These are phyloP conservation scores for Ceratobasidium sp. DNA, from an alignment of 1,284 basidiomycete species.

Conservation along the genomic window DNA sequence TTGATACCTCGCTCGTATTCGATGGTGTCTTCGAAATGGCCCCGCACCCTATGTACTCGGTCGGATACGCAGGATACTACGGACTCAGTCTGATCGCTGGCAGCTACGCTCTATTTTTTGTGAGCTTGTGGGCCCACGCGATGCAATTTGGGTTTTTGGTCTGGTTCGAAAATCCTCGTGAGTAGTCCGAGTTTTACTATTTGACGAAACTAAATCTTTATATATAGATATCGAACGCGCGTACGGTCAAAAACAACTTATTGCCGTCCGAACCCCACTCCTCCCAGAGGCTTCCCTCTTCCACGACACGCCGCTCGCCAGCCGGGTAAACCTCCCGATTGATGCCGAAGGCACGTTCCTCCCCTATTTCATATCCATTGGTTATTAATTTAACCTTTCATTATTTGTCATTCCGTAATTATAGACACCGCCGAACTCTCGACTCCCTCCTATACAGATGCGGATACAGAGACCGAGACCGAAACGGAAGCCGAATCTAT, in stretches of 20 bases:
- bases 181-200: too few relatives aligned
- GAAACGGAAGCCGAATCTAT: slow-evolving; percentile 60
- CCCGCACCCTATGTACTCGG: slow-evolving; percentile 94
- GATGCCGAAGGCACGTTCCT: slow-evolving; percentile 29
- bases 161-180: slow-evolving; percentile 98
- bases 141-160: slow-evolving; percentile 96
- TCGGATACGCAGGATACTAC: slow-evolving; percentile 97
- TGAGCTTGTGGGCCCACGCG: slow-evolving; percentile 91
- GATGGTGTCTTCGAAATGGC: slow-evolving; percentile 97
- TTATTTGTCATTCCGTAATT: background rate
- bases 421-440: slow-evolving; percentile 54
- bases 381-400: too few relatives aligned
- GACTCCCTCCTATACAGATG: slow-evolving; percentile 79
- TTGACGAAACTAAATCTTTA: too few relatives aligned
- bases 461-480: slow-evolving; percentile 77
- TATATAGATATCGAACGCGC: slow-evolving; percentile 94
- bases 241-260: slow-evolving; percentile 88
- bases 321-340: slow-evolving; percentile 45
- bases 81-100: slow-evolving; percentile 91
- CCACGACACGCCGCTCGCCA: slow-evolving; percentile 13
- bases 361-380: too few relatives aligned
- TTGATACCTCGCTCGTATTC: slow-evolving; percentile 84
- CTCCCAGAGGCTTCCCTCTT: slow-evolving; percentile 18
- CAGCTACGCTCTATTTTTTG: slow-evolving; percentile 92
- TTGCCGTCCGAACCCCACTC: slow-evolving; percentile 84